Percentiles rank a stretch among this genome's conserved stretches.
These are phyloP conservation scores for Agastache rugosa DNA, from an alignment of 257 asterid genomes.

Conservation along the genomic window DNA sequence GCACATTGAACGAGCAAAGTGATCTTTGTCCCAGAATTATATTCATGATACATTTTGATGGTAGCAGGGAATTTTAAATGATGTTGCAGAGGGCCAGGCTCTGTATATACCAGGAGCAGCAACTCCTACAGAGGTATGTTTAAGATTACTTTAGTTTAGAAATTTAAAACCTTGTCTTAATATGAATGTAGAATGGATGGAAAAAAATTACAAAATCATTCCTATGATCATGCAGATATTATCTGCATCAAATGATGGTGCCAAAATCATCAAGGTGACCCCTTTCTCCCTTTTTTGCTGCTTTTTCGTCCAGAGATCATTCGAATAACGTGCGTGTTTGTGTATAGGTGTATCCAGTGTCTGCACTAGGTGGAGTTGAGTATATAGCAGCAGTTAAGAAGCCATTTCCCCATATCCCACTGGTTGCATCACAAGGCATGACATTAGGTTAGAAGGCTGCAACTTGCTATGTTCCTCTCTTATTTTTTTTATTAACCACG, in stretches of 20 bases:
- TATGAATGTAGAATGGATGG: not conserved
- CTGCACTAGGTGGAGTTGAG: conserved; percentile 77
- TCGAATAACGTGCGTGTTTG: conserved; percentile 16
- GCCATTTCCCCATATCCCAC: conserved; percentile 76
- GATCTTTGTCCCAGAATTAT: conserved; percentile 6
- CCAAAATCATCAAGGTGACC: conserved; percentile 74
- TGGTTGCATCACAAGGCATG: conserved; percentile 94
- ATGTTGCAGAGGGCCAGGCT: conserved; percentile 56
- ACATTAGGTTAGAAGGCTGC: conserved; percentile 57
- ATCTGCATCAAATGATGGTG: conserved; percentile 69
- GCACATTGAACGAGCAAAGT: not conserved
- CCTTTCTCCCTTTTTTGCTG: not conserved
- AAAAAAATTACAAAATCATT: conserved; percentile 19
- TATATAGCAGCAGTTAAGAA: conserved; percentile 72
- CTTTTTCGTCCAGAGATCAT: not conserved
- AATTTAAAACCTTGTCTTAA: not conserved
- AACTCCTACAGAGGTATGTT: conserved; percentile 85
- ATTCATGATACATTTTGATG: conserved; percentile 33
- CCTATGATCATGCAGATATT: conserved; percentile 60
- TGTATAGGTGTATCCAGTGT: conserved; percentile 74
- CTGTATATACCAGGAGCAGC: conserved; percentile 85
- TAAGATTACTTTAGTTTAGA: not conserved
- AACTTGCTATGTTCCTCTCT: not conserved
- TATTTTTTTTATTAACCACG: not conserved
- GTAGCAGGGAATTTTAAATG: conserved; percentile 66